These are phyloP conservation scores for Periconia digitata DNA, from an alignment of 2,329 filamentous ascomycete species.

Conservation along the genomic window DNA sequence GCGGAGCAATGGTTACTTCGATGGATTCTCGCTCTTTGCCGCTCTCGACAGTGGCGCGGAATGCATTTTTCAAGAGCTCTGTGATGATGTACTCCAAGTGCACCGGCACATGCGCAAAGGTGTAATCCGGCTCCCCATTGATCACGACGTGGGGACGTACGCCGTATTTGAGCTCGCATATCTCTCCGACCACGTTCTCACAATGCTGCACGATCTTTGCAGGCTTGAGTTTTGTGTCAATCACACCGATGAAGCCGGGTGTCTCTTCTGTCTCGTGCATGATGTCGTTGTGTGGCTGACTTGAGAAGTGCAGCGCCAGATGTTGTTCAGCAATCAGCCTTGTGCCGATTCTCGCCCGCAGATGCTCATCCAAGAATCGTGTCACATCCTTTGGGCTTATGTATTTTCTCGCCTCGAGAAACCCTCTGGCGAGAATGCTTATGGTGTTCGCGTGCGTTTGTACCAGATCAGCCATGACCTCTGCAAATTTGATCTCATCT, in stretches of 20 bases:
- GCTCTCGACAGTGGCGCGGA: conserved; percentile 86
- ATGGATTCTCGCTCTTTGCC: conserved; percentile 78
- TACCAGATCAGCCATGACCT: conserved; percentile 92
- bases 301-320: conserved; percentile 80
- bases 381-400: conserved; percentile 84
- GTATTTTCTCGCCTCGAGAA: conserved; percentile 90
- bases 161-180: conserved; percentile 95
- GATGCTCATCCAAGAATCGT: conserved; percentile 86
- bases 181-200: conserved; percentile 88
- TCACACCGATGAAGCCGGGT: conserved; percentile 83
- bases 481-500: conserved; percentile 88
- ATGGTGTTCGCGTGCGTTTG: conserved; percentile 95
- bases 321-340: conserved; percentile 95
- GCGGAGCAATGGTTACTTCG: conserved; percentile 85
- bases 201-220: conserved; percentile 80
- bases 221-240: conserved; percentile 85
- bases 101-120: conserved; percentile 90
- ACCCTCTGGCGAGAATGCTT: conserved; percentile 85
- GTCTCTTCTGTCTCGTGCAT: conserved; percentile 42
- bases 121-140: conserved; percentile 82
- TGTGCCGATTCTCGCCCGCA: conserved; percentile 91
- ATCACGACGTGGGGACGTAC: conserved; percentile 78
- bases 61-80: conserved; percentile 94
- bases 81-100: conserved; percentile 98
- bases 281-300: conserved; percentile 68